Percentiles rank a stretch among this genome's conserved stretches.
phyloP scores from a whole-genome alignment of 78 protist genomes.

The Monocercomonoides exilis region DNA sequence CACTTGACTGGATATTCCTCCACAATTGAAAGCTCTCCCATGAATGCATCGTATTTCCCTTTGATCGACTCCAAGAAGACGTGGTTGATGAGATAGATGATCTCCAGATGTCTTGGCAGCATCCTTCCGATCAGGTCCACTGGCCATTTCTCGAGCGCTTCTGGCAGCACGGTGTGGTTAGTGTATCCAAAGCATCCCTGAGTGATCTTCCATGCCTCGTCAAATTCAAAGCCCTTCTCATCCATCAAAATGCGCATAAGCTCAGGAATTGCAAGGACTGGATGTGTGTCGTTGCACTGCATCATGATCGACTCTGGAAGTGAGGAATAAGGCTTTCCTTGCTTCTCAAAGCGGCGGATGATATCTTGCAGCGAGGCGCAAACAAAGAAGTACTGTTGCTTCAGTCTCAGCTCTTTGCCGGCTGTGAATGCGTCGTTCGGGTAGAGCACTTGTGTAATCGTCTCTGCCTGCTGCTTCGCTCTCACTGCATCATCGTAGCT shows the following conservation, averaged over 20 bases:
- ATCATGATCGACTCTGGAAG: constrained; percentile 57
- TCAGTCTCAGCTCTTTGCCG: constrained; percentile 82
- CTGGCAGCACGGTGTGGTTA: constrained; percentile 93
- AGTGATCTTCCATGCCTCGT: constrained; percentile 73
- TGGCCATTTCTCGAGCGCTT: constrained; percentile 93
- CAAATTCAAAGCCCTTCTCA: constrained; percentile 61
- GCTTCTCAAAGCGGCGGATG: constrained; percentile 63
- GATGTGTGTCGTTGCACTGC: constrained; percentile 95
- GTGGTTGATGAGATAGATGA: constrained; percentile 85
- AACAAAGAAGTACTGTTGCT: constrained; percentile 88
- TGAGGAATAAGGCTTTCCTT: background rate
- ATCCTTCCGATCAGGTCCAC: constrained; percentile 60
- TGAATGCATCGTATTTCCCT: constrained; percentile 47
- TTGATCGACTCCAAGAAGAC: constrained; percentile 49
- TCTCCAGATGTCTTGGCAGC: constrained; percentile 85
- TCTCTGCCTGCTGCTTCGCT: constrained; percentile 64
- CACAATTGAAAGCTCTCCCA: constrained; percentile 66
- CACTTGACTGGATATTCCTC: constrained; percentile 63
- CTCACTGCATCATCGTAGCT: constrained; percentile 70
- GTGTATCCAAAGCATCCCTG: constrained; percentile 66
- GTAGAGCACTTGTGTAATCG: constrained; percentile 78
- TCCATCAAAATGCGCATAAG: constrained; percentile 76
- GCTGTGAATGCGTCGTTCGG: constrained; percentile 77
- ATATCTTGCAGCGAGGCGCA: constrained; percentile 85
- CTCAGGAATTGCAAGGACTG: constrained; percentile 71